Percentiles rank a stretch among this genome's conserved stretches.
These are phyloP conservation scores for Ustilago cynodontis DNA, from an alignment of 1,284 basidiomycete genomes.

Conservation along the genomic window DNA sequence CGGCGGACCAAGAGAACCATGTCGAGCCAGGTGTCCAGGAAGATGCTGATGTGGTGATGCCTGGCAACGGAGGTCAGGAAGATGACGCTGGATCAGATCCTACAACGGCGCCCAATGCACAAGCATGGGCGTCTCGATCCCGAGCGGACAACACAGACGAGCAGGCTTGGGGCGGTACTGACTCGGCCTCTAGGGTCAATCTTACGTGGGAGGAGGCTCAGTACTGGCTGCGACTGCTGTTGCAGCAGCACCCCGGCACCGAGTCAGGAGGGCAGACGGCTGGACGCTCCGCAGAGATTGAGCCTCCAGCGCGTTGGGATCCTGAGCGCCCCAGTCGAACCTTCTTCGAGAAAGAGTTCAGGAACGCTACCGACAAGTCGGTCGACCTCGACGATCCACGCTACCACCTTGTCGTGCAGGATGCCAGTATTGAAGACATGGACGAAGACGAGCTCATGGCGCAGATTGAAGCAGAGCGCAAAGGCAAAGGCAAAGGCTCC, in stretches of 20 bases:
- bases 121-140: background rate
- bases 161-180: slow-evolving; percentile 13
- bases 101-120: background rate
- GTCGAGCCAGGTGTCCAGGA: background rate
- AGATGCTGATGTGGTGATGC: background rate
- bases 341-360: slow-evolving; percentile 55
- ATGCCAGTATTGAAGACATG: slow-evolving; percentile 48
- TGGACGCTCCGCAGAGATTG: background rate
- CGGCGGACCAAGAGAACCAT: background rate
- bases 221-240: slow-evolving; percentile 39
- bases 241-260: slow-evolving; percentile 22
- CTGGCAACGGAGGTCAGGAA: background rate
- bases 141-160: background rate
- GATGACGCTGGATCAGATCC: background rate
- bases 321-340: slow-evolving; percentile 44
- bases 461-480: slow-evolving; percentile 30
- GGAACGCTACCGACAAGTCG: slow-evolving; percentile 31
- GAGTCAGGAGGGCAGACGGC: background rate
- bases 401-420: slow-evolving; percentile 47
- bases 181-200: slow-evolving; percentile 17
- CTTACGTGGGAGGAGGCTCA: slow-evolving; percentile 49
- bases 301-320: slow-evolving; percentile 37
- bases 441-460: slow-evolving; percentile 30
- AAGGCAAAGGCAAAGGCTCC: background rate
- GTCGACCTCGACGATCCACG: slow-evolving; percentile 48